These are phyloP conservation scores for Firmiana major DNA, from an alignment of 345 rosid species.

Conservation along the genomic window DNA sequence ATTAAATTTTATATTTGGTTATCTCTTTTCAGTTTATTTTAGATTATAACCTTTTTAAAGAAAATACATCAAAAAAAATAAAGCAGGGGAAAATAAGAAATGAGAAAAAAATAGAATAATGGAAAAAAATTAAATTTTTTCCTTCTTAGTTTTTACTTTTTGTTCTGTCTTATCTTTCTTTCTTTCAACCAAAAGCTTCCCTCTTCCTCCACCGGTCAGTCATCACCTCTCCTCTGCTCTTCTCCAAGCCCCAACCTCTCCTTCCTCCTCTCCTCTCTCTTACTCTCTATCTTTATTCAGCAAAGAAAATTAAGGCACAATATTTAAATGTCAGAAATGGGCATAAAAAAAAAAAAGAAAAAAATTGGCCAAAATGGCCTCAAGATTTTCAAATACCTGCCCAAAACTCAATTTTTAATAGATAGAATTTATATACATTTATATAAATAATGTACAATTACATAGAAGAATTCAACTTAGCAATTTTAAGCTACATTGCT, in stretches of 20 bases:
- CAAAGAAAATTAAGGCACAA: too few relatives aligned
- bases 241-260: background rate
- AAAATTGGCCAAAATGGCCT: background rate
- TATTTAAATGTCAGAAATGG: background rate
- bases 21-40: background rate
- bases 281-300: too few relatives aligned
- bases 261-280: background rate
- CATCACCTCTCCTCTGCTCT: background rate
- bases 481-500: slow-evolving; percentile 22
- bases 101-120: background rate
- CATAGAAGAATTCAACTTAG: background rate
- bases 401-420: background rate
- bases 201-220: background rate
- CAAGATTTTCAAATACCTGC: background rate
- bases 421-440: background rate
- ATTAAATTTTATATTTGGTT: background rate
- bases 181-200: background rate
- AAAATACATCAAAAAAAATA: background rate
- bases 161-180: background rate
- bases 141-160: background rate
- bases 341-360: too few relatives aligned
- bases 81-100: background rate
- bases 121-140: background rate
- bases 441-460: too few relatives aligned
- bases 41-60: background rate